Conservation (phyloP, 2,329 filamentous ascomycete genomes). For the Zymoseptoria ardabiliae region DNA sequence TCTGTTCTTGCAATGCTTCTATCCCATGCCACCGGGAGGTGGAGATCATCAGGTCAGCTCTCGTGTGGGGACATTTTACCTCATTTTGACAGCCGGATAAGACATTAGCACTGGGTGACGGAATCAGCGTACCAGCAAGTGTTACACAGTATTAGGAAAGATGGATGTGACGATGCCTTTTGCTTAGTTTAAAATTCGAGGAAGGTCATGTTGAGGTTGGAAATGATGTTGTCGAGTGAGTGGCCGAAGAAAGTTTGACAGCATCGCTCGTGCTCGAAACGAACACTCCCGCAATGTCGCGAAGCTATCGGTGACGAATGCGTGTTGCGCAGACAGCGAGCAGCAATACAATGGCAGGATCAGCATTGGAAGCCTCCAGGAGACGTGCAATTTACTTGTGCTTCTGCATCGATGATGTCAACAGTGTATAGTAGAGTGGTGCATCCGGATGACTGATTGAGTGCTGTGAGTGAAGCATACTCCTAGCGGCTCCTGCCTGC, state of each 20-base stretch:
- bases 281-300: not conserved
- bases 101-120: not conserved
- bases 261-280: not conserved
- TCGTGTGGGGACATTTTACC: not conserved
- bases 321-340: not conserved
- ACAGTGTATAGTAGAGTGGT: not conserved
- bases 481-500: not conserved
- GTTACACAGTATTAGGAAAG: not conserved
- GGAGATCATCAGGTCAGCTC: not conserved
- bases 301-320: not conserved
- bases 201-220: not conserved
- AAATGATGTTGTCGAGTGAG: not conserved
- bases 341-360: not conserved
- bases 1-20: not conserved
- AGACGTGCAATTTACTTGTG: not conserved
- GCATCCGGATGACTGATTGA: not conserved
- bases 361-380: not conserved
- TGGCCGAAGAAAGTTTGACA: not conserved
- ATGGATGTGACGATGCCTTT: not conserved
- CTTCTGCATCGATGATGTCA: not conserved
- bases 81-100: not conserved
- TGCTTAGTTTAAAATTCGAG: not conserved
- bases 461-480: not conserved
- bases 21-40: not conserved
- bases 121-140: not conserved